Evolutionary conservation across 2,329 filamentous ascomycete species (phyloP), one percentile per base, ranked within the genome.

Genomic region (Arthrobotrys entomopaga): DNA sequence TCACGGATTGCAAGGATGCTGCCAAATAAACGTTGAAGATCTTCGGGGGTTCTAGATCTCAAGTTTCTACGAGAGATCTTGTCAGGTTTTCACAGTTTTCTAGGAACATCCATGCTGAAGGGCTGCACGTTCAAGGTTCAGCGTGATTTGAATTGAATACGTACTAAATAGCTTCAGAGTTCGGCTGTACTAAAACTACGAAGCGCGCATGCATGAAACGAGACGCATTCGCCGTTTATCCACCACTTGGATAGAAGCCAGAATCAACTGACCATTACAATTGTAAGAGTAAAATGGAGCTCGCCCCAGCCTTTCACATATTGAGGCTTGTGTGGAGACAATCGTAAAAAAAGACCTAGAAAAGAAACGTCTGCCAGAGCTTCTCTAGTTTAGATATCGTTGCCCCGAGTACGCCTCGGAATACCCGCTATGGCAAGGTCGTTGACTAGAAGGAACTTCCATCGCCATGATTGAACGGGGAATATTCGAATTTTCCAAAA

Each of bases 351-450:
- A 6, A 8, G 16, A 53, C 26, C 49, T 53, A 53, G 49, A 53
- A 53, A 53, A 19, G n/a, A 50, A 50, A 24, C 2, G 48, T 13
- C n/a, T 19, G 16, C 11, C 7, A 20, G n/a, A 16, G 11, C 24
- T 53, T 53, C 50, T 53, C 50, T 34, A 53, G 15, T 15, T 53
- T 53, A 53, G 26, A n/a, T 59, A 43, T 20, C 22, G 38, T 24
- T 24, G 20, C 4, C 16, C 42, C 8, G 6, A 29, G 16, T n/a
- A 10, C 19, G 56, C 56, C 26, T 59, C 56, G 56, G 22, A 59
- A 26, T 43, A 43, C 56, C 56, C 56, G 40, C 56, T 59, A 46
- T 8, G 56, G 56, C 15, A 59, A 26, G 56, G 56, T 48, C 20
- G 15, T 26, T 40, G 20, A 20, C 20, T 22, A 3, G 19, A 22